Evolutionary conservation across 768 basidiomycete species (phyloP).

Genomic region (Pleurotus sapidus): DNA sequence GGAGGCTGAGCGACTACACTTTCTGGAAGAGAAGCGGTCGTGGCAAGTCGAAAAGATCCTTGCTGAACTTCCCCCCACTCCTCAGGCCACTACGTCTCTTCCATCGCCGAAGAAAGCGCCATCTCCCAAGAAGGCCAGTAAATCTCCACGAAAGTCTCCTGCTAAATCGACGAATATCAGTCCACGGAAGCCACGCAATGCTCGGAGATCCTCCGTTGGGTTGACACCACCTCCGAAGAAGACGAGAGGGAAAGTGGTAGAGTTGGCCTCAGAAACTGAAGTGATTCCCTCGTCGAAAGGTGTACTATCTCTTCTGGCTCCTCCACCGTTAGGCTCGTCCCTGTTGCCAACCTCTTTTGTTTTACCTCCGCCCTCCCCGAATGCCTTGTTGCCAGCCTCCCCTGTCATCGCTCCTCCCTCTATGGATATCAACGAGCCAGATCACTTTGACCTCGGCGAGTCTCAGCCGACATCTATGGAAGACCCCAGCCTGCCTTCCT

Average conservation of each 20-base stretch:
- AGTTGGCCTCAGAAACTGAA: conserved; percentile 40
- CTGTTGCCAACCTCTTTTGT: conserved; percentile 71
- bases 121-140: conserved; percentile 27
- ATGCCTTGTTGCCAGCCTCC: conserved; percentile 40
- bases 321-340: conserved; percentile 38
- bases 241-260: conserved; percentile 14
- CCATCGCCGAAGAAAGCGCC: conserved; percentile 19
- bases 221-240: conserved; percentile 19
- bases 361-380: conserved; percentile 59
- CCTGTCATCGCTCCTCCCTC: conserved; percentile 49
- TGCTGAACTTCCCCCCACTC: conserved; percentile 50
- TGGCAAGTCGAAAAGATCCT: conserved; percentile 69
- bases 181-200: conserved; percentile 42
- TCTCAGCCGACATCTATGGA: not conserved
- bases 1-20: conserved; percentile 60
- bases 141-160: conserved; percentile 42
- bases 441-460: too few relatives aligned
- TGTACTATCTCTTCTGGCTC: conserved; percentile 23
- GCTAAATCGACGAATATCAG: conserved; percentile 44
- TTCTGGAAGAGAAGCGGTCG: conserved; percentile 67
- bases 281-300: conserved; percentile 27
- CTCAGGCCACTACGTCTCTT: conserved; percentile 22
- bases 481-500: not conserved
- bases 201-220: conserved; percentile 41
- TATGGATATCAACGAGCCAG: not conserved